A percentile compares a stretch with the other conserved stretches of the same genome.
Evolutionary conservation across 176 grass and related monocot species (phyloP).

Genomic region (Aechmea fasciata): DNA sequence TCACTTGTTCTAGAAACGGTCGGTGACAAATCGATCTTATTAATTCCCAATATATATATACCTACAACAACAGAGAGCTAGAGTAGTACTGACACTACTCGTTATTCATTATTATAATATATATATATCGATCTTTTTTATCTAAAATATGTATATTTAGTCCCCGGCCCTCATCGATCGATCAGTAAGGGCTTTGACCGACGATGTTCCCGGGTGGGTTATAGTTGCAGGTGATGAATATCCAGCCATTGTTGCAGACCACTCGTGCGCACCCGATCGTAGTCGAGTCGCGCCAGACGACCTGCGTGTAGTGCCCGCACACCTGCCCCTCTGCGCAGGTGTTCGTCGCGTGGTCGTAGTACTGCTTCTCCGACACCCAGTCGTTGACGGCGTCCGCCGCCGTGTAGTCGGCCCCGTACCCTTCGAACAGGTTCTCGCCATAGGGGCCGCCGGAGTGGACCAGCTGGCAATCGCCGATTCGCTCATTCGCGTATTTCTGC

Average conservation of each 20-base stretch:
- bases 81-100: not conserved
- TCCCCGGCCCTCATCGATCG: too few species aligned
- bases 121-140: not conserved
- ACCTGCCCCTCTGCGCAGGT: constrained; percentile 11
- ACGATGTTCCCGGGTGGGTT: constrained; percentile 27
- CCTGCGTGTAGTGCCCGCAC: constrained; percentile 54
- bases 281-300: constrained; percentile 39
- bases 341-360: constrained; percentile 29
- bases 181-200: constrained; percentile 39
- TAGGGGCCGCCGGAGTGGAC: constrained; percentile 39
- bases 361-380: constrained; percentile 45
- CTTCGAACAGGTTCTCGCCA: constrained; percentile 46
- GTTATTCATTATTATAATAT: not conserved
- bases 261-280: constrained; percentile 34
- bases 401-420: constrained; percentile 8
- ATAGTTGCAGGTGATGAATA: constrained; percentile 54
- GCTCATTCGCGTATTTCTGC: constrained; percentile 27
- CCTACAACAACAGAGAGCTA: not conserved
- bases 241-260: constrained; percentile 9
- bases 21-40: too few species aligned
- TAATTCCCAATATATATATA: too few species aligned
- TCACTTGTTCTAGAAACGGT: too few species aligned
- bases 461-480: constrained; percentile 23
- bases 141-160: not conserved
- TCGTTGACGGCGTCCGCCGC: constrained; percentile 9